A percentile compares a stretch with the other conserved stretches of the same genome.
These are phyloP conservation scores for Aspergillus sp. DNA, from an alignment of 2,329 filamentous ascomycete species.

Conservation along the genomic window DNA sequence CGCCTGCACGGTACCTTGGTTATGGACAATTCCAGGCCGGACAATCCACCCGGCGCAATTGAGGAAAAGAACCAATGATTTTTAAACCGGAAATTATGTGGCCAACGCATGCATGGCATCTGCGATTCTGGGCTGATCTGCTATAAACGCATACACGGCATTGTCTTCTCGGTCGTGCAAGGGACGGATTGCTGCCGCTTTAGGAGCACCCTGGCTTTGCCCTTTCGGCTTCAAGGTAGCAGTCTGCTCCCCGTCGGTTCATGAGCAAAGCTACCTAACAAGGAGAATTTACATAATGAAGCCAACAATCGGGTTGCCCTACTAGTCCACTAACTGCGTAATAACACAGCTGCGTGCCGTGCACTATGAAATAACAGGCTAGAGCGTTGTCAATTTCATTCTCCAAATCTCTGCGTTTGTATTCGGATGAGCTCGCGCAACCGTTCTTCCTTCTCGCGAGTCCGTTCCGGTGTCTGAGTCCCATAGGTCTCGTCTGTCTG, in stretches of 20 bases:
- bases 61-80: not conserved
- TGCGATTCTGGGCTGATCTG: not conserved
- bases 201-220: not conserved
- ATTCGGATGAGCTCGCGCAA: conserved; percentile 25
- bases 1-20: not conserved
- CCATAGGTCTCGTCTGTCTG: conserved; percentile 52
- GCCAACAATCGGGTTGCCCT: too few relatives aligned
- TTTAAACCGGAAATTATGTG: not conserved
- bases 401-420: conserved; percentile 21
- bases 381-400: not conserved
- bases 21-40: not conserved
- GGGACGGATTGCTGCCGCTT: not conserved
- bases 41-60: not conserved
- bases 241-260: too few relatives aligned
- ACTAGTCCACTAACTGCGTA: too few relatives aligned
- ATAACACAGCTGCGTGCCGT: too few relatives aligned
- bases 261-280: too few relatives aligned
- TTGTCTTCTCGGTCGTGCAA: not conserved
- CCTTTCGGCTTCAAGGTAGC: not conserved
- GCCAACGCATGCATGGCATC: not conserved
- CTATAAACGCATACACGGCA: not conserved
- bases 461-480: conserved; percentile 17
- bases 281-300: too few relatives aligned
- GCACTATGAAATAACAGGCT: not conserved
- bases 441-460: conserved; percentile 27